Percentiles rank a stretch among this genome's conserved stretches.
Conservation (phyloP, 2,329 filamentous ascomycete species). For the Pseudocercospora musae region DNA sequence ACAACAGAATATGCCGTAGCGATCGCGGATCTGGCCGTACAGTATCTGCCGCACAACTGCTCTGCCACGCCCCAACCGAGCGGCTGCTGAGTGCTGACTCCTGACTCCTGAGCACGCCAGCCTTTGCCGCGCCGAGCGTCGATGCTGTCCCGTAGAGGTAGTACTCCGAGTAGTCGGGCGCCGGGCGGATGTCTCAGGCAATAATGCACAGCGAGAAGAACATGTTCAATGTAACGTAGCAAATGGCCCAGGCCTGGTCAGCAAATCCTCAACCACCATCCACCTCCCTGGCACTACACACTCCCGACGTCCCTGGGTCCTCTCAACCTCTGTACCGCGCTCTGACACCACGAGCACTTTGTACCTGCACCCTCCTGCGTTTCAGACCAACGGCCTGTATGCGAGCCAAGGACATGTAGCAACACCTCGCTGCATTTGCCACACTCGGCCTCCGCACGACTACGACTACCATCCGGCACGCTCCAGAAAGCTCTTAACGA, state of each 20-base stretch:
- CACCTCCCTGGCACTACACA: neutral
- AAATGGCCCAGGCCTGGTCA: conserved; percentile 1
- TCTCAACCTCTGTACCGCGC: neutral
- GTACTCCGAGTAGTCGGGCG: too few relatives aligned
- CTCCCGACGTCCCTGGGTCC: neutral
- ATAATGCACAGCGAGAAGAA: neutral
- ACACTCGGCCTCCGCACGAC: neutral
- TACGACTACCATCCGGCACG: neutral
- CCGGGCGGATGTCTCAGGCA: neutral
- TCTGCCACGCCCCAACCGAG: neutral
- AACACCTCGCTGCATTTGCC: neutral
- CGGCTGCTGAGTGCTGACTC: conserved; percentile 7
- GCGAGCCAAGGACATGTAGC: neutral
- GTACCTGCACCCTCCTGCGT: conserved; percentile 1
- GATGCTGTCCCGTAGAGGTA: neutral
- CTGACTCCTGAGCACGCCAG: too few relatives aligned
- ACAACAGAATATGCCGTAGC: too few relatives aligned
- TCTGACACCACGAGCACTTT: neutral
- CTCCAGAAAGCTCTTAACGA: neutral
- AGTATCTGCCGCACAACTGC: neutral
- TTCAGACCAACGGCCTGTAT: conserved; percentile 6
- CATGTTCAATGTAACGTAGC: conserved; percentile 4
- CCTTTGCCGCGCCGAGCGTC: neutral
- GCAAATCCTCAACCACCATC: neutral
- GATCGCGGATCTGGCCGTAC: too few relatives aligned